Evolutionary conservation across 805 yeast species (phyloP), one percentile per base, ranked within the genome.

Genomic region (Kuraishia capsulata): DNA sequence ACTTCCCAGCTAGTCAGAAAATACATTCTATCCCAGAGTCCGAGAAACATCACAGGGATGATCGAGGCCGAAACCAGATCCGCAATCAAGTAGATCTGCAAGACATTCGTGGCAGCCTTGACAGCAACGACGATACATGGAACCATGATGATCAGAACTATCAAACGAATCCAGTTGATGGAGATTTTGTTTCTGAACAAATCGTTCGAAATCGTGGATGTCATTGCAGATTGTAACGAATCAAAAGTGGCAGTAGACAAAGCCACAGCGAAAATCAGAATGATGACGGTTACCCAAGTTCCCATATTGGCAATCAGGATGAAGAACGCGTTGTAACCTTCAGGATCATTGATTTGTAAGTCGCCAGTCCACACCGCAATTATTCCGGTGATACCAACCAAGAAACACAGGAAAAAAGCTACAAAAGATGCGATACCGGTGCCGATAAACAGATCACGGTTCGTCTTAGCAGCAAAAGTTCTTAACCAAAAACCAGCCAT

Each of bases 401-500:
- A 66, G 1, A 83, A 73, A 43, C 81, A 76, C 41, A 87, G 67
- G 11, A 69, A 64, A 40, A 81, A 73, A 33, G 78, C 64, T 18
- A 82, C 71, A 41, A 83, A 56, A 0, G 89, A 71, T 0, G 96
- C 95, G 42, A 89, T 63, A 3, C 79, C 67, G 39, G 88, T 75
- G 20, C 92, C 94, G 46, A 85, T 72, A 57, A 72, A 57, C 49
- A 89, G 68, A 52, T 88, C 96, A 46, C 67, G 73, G 59, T 88
- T 76, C 6, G 86, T 64, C 45, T 75, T 76, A 5, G 95, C 80
- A 4, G 97, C 95, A 65, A 89, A 89, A 1, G 97, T 85, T 52
- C 97, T 70, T 43, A 89, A 64, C 97, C 97, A 89, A 57, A 89
- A 88, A 0, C 96, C 96, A 24, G 95, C 74, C 69, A 89, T 64